A percentile compares a stretch with the other conserved stretches of the same genome.
Evolutionary conservation across 2,329 filamentous ascomycete genomes (phyloP).

Genomic region (Aspergillus hortae): DNA sequence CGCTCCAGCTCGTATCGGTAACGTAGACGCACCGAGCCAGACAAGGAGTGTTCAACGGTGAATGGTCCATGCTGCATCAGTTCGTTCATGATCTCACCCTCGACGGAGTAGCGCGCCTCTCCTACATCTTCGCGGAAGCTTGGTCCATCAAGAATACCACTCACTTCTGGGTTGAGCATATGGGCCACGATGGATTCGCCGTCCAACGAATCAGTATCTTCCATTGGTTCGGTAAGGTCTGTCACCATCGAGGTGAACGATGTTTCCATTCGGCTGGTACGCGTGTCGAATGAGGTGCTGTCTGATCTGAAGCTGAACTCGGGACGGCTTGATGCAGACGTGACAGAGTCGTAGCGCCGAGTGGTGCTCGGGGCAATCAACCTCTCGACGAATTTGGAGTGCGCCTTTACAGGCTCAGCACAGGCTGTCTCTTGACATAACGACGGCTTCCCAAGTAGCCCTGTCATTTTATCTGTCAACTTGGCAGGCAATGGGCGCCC

Average conservation of each 20-base stretch:
- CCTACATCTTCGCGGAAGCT: neutral
- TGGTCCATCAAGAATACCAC: constrained; percentile 7
- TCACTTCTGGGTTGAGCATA: constrained; percentile 17
- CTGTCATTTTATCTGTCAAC: neutral
- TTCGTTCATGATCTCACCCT: constrained; percentile 24
- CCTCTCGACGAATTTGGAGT: constrained; percentile 16
- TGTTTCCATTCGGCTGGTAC: constrained; percentile 6
- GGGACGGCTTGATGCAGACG: constrained; percentile 5
- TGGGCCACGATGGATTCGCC: constrained; percentile 24
- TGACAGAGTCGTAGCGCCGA: constrained; percentile 16
- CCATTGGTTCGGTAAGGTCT: constrained; percentile 24
- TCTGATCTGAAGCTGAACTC: constrained; percentile 21
- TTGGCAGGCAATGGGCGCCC: neutral
- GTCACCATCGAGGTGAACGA: constrained; percentile 27
- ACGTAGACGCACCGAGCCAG: constrained; percentile 27
- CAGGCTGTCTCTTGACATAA: constrained; percentile 3
- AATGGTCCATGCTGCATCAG: constrained; percentile 37
- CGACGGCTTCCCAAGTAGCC: neutral
- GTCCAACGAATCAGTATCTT: constrained; percentile 23
- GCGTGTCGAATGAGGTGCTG: constrained; percentile 15
- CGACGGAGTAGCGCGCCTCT: constrained; percentile 12
- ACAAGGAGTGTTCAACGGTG: constrained; percentile 22
- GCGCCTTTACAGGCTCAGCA: neutral
- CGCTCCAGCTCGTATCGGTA: constrained; percentile 39
- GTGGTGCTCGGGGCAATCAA: constrained; percentile 15